Base-by-base conservation (phyloP, 164 flowering plant genomes). In the Malania oleifera region DNA sequence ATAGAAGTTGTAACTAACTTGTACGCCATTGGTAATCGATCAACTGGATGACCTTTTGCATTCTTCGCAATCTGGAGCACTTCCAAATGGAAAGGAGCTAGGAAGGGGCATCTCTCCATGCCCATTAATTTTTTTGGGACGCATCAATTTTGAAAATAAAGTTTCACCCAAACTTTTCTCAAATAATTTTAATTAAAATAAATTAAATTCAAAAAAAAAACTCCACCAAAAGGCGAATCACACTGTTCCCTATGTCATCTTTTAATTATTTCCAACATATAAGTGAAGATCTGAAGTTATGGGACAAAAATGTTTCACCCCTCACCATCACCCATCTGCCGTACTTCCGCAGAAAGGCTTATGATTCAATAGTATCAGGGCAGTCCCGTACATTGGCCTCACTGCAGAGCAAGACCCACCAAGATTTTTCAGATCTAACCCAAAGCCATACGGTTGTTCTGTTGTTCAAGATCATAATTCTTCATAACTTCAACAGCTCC, bases 391-490 rank as follows among this genome's bases (percentile, higher is more conserved):
- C 48, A 6, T 44, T 44, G 48, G 7, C 48, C 54, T 45, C 46
- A 12, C 38, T 20, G 20, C 35, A 11, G 54, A 63, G 25, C 18
- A 29, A 64, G 57, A 39, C 67, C 56, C 56, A 57, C 62, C 43
- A 49, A 20, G 48, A 6, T 14, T 44, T 20, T 44, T 31, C 35
- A 31, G 35, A 31, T 31, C 35, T 31, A 4, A 31, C 9, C 35
- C 35, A 9, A 4, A 31, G 4, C 6, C 35, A 31, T 31, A n/a
- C n/a, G n/a, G n/a, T n/a, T n/a, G n/a, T n/a, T n/a, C n/a, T n/a
- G n/a, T n/a, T n/a, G n/a, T n/a, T 9, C 35, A 31, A 31, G 9
- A 31, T 9, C 4, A 4, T 31, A 31, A 31, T 9, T 31, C 9
- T 4, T 31, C 9, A 31, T 4, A 31, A 31, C 9, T 31, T 31